These are phyloP conservation scores for Hymenoscyphus linearis DNA, from an alignment of 2,329 filamentous ascomycete species.

Conservation along the genomic window DNA sequence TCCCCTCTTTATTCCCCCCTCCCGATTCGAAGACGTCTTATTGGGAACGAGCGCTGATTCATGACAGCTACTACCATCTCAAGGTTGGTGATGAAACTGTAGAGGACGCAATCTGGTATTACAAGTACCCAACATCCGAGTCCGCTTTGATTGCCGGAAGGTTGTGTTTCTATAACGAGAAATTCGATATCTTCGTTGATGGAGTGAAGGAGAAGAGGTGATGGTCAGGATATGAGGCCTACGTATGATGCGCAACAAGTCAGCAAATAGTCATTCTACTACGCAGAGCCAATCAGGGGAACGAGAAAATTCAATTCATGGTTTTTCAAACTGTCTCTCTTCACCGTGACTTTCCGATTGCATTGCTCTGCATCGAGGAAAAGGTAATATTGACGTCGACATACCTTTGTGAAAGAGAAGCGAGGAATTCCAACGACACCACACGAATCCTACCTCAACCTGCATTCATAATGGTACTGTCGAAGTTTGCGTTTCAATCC, in stretches of 20 bases:
- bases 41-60: constrained; percentile 3
- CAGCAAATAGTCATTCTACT: neutral
- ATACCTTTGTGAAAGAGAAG: no score
- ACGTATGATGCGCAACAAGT: neutral
- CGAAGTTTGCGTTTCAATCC: no score
- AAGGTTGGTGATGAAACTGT: constrained; percentile 40
- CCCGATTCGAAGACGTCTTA: neutral
- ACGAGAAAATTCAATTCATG: no score
- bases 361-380: no score
- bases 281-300: neutral
- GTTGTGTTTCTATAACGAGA: constrained; percentile 64
- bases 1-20: neutral
- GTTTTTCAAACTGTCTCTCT: no score
- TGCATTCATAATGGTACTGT: no score
- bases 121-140: constrained; percentile 51
- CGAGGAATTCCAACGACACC: no score
- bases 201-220: constrained; percentile 34
- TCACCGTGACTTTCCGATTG: no score
- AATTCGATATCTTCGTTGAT: constrained; percentile 57
- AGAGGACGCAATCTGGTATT: constrained; percentile 58
- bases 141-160: constrained; percentile 49
- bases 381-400: no score
- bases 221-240: neutral
- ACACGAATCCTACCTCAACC: no score
- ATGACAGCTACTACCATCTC: constrained; percentile 42